Base-by-base conservation (phyloP, 495 filamentous ascomycete genomes). In the Physcia stellaris region DNA sequence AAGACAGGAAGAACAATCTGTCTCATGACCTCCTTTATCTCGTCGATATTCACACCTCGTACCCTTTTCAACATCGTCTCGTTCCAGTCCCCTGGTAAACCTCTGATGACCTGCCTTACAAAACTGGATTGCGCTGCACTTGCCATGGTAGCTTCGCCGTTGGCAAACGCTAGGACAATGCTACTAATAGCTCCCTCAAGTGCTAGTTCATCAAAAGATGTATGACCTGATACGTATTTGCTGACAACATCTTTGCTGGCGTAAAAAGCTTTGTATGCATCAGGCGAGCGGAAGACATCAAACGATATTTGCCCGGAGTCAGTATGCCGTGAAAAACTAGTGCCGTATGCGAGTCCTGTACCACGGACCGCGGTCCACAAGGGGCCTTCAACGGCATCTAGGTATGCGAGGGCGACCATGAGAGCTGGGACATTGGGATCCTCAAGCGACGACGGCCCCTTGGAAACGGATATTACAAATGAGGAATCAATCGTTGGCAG, bases 401-500 rank as follows among this genome's bases (percentile, higher is more conserved):
- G 79, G 56, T 94, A 96, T 9, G 86, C 71, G 22, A 80, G 71
- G 1, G 86, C 88, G 7, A 96, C 84, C 46, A 94, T 68, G 33
- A 90, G 64, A 2, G 92, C 79, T 2, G 90, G 87, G 10, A 96
- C 63, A 18, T 68, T 66, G 1, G 85, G 83, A 48, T 94, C 77
- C 29, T 71, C 66, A 51, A 79, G 85, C 1, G 75, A 81, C 30
- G 71, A 65, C 2, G 87, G 73, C 28, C 90, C 90, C 15, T 69
- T 69, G 30, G 73, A 71, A 13, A 82, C 79, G 41, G 80, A 73
- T 30, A 86, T 68, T 20, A 77, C 79, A 63, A 81, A 96, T 3
- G 84, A 92, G n/a, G 79, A 87, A 62, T 99, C 90, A 38, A 94
- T 80, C 4, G 87, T 83, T 1, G 82, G 74, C 73, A 99, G 83